Evolutionary conservation across 345 rosid genomes (phyloP), one percentile per base, ranked within the genome.

Genomic region (Adansonia digitata): DNA sequence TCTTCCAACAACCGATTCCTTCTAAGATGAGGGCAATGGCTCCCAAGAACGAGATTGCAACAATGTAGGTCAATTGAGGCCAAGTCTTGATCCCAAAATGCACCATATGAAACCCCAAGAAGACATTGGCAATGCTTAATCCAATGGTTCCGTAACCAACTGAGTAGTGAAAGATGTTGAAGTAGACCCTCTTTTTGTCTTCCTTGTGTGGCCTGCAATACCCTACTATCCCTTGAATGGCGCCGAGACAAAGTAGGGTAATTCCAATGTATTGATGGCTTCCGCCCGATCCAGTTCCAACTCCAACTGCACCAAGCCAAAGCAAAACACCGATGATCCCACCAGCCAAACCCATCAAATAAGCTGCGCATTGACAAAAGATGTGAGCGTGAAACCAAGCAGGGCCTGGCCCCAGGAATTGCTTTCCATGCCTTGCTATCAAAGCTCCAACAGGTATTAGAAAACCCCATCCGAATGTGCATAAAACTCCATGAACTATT

Each of bases 381-480:
- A 39, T 14, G 13, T 65, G 70, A 1, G 31, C 49, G 5, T 40
- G 6, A 24, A 65, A 65, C 49, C 70, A 34, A 8, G 63, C 63
- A 29, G 31, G 29, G 35, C 63, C 34, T 57, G 17, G 13, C 34
- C 62, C 62, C 2, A 22, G 31, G 17, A 24, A 22, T n/a, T 42
- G 46, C 24, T n/a, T 10, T 2, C 27, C 49, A 24, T 65, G 31
- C 49, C 70, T 65, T 42, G 70, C 70, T n/a, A 65, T 40, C 8
- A 20, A 65, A 65, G 49, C 70, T 65, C 70, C 51, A 42, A 40
- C 12, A 18, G 70, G 70, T 26, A 65, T 65, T 12, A 65, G 15
- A 42, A 65, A 24, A 18, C 70, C 29, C 48, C 31, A 65, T 42
- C 70, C 70, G 18, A 65, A 18, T 42, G 49, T 40, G 18, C 49